A percentile compares a stretch with the other conserved stretches of the same genome.
Evolutionary conservation across 2,329 filamentous ascomycete genomes (phyloP).

Genomic region (Hawksworthiomyces lignivorus): DNA sequence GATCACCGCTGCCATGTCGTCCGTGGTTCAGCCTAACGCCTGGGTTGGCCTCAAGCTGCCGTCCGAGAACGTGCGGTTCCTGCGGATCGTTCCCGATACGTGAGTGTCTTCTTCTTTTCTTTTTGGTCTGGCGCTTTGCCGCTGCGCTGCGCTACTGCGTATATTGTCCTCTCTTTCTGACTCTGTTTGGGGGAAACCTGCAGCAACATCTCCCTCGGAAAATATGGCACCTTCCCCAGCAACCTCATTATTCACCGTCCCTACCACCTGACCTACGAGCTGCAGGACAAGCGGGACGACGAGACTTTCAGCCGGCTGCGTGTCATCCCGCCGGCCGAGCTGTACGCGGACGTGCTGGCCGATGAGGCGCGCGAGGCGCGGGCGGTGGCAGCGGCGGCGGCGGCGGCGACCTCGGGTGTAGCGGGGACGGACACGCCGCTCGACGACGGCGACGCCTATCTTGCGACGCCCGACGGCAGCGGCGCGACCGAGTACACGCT

Average conservation of each 20-base stretch:
- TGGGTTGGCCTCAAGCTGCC: conserved; percentile 55
- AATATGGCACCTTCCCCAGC: conserved; percentile 84
- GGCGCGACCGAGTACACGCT: conserved; percentile 39
- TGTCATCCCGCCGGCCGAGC: conserved; percentile 70
- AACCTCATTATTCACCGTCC: conserved; percentile 89
- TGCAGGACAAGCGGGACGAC: conserved; percentile 61
- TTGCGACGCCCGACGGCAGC: conserved; percentile 17
- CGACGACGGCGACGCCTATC: conserved; percentile 18
- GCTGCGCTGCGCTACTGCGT: too few species aligned
- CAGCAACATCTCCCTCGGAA: conserved; percentile 81
- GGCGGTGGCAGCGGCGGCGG: conserved; percentile 22
- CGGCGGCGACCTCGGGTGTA: neutral
- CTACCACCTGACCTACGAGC: conserved; percentile 84
- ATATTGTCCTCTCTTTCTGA: conserved; percentile 10
- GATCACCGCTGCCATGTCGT: conserved; percentile 12
- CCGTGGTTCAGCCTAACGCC: conserved; percentile 45
- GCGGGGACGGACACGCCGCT: conserved; percentile 33
- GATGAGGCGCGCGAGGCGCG: conserved; percentile 22
- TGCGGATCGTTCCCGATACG: conserved; percentile 56
- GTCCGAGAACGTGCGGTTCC: conserved; percentile 48
- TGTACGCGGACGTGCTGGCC: conserved; percentile 71
- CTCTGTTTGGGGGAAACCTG: conserved; percentile 8
- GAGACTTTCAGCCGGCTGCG: conserved; percentile 63
- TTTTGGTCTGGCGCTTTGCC: neutral
- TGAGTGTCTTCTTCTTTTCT: conserved; percentile 28